Conservation (phyloP, 768 basidiomycete genomes). For the Naematelia aurantialba region DNA sequence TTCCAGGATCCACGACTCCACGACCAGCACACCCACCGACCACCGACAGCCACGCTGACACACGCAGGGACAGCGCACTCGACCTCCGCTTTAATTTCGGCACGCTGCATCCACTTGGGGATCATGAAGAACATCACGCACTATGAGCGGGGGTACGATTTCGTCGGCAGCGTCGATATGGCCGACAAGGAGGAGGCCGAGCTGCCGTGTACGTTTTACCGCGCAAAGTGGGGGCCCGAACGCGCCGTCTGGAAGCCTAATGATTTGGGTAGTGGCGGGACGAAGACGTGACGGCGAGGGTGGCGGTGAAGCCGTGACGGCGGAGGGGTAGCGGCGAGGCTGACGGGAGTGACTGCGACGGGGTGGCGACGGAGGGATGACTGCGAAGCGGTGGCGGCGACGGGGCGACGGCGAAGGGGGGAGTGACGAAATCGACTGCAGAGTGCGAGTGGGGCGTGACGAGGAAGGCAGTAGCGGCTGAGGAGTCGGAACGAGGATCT, state of each 20-base stretch:
- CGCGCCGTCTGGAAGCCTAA: slow-evolving; percentile 9
- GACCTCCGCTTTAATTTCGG: slow-evolving; percentile 33
- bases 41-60: background rate
- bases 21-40: background rate
- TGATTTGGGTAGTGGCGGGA: background rate
- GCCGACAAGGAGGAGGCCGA: slow-evolving; percentile 41
- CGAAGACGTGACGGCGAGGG: no score
- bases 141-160: slow-evolving; percentile 32
- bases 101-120: slow-evolving; percentile 37
- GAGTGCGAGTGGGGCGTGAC: no score
- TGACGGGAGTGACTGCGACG: no score
- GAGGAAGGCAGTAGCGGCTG: no score
- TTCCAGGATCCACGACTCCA: no score
- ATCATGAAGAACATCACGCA: slow-evolving; percentile 41
- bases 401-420: no score
- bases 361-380: no score
- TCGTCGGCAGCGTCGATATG: slow-evolving; percentile 41
- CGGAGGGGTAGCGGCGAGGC: no score
- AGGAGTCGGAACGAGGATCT: no score
- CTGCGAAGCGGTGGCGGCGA: no score
- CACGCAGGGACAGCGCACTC: slow-evolving; percentile 40
- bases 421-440: no score
- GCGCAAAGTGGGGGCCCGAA: slow-evolving; percentile 11
- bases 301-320: no score
- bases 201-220: slow-evolving; percentile 38